These are phyloP conservation scores for Solanum ossicruentum DNA, from an alignment of 257 asterid species.

Conservation along the genomic window DNA sequence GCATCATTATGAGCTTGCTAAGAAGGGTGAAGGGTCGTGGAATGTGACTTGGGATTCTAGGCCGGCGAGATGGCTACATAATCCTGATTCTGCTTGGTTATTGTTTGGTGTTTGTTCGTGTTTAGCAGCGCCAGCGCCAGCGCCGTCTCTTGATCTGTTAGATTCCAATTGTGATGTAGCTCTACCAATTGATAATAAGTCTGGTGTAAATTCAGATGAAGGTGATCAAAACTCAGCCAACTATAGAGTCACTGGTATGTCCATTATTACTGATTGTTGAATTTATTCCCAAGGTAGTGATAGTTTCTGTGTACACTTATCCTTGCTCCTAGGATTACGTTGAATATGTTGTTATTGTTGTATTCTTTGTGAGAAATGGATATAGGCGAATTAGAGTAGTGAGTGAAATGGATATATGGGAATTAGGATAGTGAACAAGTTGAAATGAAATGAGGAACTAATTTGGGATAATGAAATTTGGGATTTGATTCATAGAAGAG, in stretches of 20 bases:
- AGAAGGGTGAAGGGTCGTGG: slow-evolving; percentile 74
- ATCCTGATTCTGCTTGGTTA: slow-evolving; percentile 74
- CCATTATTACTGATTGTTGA: background rate
- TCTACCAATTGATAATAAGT: background rate
- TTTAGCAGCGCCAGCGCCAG: slow-evolving; percentile 18
- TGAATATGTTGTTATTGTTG: background rate
- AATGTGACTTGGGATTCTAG: slow-evolving; percentile 84
- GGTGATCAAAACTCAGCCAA: slow-evolving; percentile 9
- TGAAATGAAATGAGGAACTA: background rate
- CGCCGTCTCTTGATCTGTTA: slow-evolving; percentile 10
- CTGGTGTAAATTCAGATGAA: background rate
- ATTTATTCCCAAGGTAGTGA: background rate
- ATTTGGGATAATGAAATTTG: background rate
- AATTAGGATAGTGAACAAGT: background rate
- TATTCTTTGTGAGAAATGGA: background rate
- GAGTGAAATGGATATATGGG: background rate
- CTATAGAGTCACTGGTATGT: slow-evolving; percentile 51
- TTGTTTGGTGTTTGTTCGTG: slow-evolving; percentile 59
- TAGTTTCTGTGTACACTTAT: too few relatives aligned
- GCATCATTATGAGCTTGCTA: slow-evolving; percentile 26
- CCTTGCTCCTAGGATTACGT: background rate
- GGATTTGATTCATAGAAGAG: background rate
- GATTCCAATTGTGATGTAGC: slow-evolving; percentile 14
- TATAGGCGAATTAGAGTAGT: background rate
- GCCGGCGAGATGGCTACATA: slow-evolving; percentile 89